Conservation (phyloP, 371 early-diverging fungal species). For the Nematocida homosporus region DNA sequence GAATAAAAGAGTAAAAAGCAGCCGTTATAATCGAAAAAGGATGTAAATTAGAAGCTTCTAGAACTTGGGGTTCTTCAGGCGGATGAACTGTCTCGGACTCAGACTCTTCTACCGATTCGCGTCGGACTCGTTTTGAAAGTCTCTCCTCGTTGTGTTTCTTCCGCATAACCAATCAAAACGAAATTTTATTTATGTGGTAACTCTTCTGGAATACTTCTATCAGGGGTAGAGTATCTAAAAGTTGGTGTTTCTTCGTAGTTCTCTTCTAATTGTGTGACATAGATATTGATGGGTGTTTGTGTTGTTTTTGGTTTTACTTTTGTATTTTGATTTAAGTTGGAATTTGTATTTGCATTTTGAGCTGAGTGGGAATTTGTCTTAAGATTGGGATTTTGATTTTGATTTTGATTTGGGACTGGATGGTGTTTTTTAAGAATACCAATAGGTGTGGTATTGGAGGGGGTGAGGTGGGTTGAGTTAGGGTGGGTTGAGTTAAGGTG, state of each 20-base stretch:
- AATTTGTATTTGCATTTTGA: neutral
- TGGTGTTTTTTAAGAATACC: too few species aligned
- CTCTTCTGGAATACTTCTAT: constrained; percentile 1
- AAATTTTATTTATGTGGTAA: constrained; percentile 54
- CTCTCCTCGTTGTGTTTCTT: constrained; percentile 1
- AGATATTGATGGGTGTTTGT: neutral
- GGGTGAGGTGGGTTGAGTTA: too few species aligned
- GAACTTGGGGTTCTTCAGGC: neutral
- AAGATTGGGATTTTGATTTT: neutral
- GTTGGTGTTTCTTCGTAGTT: neutral
- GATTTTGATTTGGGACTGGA: neutral
- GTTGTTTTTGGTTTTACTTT: neutral
- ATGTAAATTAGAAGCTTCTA: constrained; percentile 10
- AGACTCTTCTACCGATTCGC: too few species aligned
- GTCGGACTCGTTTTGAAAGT: too few species aligned
- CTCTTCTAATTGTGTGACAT: constrained; percentile 9
- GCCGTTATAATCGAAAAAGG: constrained; percentile 6
- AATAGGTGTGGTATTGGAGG: too few species aligned
- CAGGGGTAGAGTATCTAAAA: neutral
- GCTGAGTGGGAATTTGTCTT: neutral
- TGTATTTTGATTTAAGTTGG: neutral
- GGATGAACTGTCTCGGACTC: constrained; percentile 17
- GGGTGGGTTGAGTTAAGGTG: too few species aligned
- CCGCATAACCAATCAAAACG: constrained; percentile 42
- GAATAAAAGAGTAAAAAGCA: constrained; percentile 9